Evolutionary conservation across 2,329 filamentous ascomycete species (phyloP), one percentile per base, ranked within the genome.

Genomic region (Blumeriella jaapii): DNA sequence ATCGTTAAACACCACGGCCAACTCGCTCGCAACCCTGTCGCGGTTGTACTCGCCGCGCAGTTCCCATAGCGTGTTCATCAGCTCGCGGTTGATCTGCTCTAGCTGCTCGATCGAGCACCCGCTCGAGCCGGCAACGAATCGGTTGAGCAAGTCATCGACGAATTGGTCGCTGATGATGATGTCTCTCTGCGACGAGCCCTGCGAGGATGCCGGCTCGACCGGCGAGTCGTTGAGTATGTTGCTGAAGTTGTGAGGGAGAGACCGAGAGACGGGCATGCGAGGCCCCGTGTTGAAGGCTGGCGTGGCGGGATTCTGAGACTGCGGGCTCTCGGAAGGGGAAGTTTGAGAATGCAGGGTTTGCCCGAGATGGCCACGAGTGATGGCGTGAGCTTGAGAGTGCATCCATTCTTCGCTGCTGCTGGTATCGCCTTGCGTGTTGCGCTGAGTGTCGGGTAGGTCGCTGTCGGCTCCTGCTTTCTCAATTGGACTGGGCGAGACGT

Each of bases 41-140:
- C 91, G 74, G 59, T 98, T 91, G 74, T 83, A 91, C 52, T 93
- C 78, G 30, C 74, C 69, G 31, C 86, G 71, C 41, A 71, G 71
- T 41, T 68, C 69, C 91, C 91, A 98, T 28, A 96, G 71, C 44
- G 78, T 75, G 41, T 89, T 82, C 89, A 96, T 96, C 44, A 96
- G 64, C 47, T 80, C 76, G 6, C 86, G 79, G 56, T 87, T 87
- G 55, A 95, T 78, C 59, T 96, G 89, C 64, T 96, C 89, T 13
- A 98, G 64, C 58, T 98, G 89, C 61, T 98, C 91, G 34, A 98
- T 82, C 0, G 79, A 50, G 19, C 47, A 55, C 2, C 54, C 54
- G 18, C 48, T 53, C 13, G 49, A 49, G 15, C 49, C 45, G 15
- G 47, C 42, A 2, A 50, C 47, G 2, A 57, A 39, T 12, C 38